Evolutionary conservation across 352 stramenopile species (phyloP), one percentile per base, ranked within the genome.

Genomic region (Pilasporangium apinafurcum): DNA sequence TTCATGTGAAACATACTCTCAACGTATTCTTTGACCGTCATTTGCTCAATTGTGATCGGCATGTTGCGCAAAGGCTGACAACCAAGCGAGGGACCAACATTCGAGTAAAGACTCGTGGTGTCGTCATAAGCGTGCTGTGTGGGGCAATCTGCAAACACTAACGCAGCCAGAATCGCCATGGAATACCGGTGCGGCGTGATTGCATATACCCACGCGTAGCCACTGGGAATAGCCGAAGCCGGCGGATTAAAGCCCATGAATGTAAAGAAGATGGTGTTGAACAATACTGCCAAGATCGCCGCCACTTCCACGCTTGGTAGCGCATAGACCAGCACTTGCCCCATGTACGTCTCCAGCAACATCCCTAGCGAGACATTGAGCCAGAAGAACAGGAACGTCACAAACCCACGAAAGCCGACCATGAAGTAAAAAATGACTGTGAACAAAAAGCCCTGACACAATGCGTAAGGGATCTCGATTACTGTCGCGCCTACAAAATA

Each of bases 401-500:
- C 20, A 10, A 58, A 36, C 10, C 57, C 57, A 1, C 40, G 46
- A 31, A 67, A 72, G 45, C 56, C 60, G 1, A 68, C 55, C 9
- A 80, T 20, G 12, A 90, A 63, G 47, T 86, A 95, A 17, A 86
- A 84, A 36, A 92, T 53, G 17, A 46, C 37, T 1, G 59, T 55
- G 47, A 74, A 77, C 8, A 77, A 7, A 21, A 74, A 35, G 6
- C 37, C 44, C 10, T 37, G 48, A 0, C 16, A 25, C 8, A 74
- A 54, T 25, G 20, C 18, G 21, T 30, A 43, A 21, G 37, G 54
- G 12, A 63, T 56, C 61, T 96, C 85, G 10, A 62, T 49, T 24
- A 95, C 25, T n/a, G 62, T 80, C 28, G 72, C 78, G 10, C 78
- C 60, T 12, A 85, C 22, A n/a, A 50, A 54, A 35, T 92, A 74